These are phyloP conservation scores for Huntiella savannae DNA, from an alignment of 2,329 filamentous ascomycete species.

Conservation along the genomic window DNA sequence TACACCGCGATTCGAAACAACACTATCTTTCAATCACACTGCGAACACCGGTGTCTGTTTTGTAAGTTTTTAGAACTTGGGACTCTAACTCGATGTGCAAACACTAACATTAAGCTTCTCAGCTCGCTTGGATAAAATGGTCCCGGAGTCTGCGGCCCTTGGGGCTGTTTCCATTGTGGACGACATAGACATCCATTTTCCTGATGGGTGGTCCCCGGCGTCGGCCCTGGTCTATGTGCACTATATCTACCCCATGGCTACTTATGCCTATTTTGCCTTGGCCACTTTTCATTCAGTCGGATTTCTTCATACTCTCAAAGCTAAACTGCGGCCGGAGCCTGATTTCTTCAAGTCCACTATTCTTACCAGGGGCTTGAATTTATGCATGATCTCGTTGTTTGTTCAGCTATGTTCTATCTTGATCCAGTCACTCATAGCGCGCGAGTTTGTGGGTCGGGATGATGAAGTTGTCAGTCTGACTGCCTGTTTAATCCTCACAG, in stretches of 20 bases:
- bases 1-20: no score
- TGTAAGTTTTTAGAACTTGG: background rate
- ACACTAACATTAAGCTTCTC: background rate
- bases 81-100: background rate
- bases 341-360: constrained; percentile 21
- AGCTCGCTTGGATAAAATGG: background rate
- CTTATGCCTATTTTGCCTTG: constrained; percentile 38
- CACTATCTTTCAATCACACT: no score
- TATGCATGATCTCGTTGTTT: constrained; percentile 21
- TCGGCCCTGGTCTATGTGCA: constrained; percentile 17
- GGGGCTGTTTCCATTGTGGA: background rate
- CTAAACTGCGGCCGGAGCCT: constrained; percentile 17
- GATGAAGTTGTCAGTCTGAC: constrained; percentile 37
- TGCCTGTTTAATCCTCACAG: constrained; percentile 44
- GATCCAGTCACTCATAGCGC: constrained; percentile 18
- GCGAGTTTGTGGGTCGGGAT: constrained; percentile 25
- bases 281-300: constrained; percentile 32
- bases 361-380: constrained; percentile 12
- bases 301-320: constrained; percentile 29
- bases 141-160: background rate
- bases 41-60: no score
- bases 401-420: constrained; percentile 26
- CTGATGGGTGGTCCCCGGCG: constrained; percentile 1
- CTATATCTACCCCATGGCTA: constrained; percentile 36
- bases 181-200: background rate